Base-by-base conservation (phyloP, 2,329 filamentous ascomycete genomes). In the Hysterium pulicare region DNA sequence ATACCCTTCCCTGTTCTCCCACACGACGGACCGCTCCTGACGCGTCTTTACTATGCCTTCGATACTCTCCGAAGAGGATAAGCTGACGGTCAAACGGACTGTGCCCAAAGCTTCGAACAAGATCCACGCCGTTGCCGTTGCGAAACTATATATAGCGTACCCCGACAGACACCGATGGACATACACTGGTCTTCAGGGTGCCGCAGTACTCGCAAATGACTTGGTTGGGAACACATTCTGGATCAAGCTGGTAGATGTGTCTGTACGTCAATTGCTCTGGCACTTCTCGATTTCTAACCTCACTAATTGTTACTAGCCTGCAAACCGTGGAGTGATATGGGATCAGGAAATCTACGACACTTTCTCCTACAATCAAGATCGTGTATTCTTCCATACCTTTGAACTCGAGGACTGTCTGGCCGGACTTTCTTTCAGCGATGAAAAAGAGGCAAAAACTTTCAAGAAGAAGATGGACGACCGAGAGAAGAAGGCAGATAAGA, bases 341-440 rank as follows among this genome's bases (percentile, higher is more conserved):
- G 90, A 95, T 61, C 91, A 97, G 71, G 93, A 98, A 70, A 89
- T 98, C 58, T 98, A 95, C 71, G 91, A 98, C 56, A 83, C 83
- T 38, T 97, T 95, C 77, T 76, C 78, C 50, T 98, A 97, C 75
- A 95, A 96, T 70, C 91, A 96, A 63, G 93, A 98, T 66, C 84
- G 93, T 48, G 91, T 88, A 46, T 98, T 96, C 71, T 98, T 98
- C 71, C 90, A 97, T 70, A 90, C 88, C 5, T 98, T 98, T 64
- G 93, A 98, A 71, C 79, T 95, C 42, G 90, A 97, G 69, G 83
- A 94, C 50, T 97, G 90, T 59, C 73, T 94, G 47, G 93, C 90
- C 5, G 93, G 84, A 1, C 72, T 98, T 46, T 95, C 89, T 19
- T 98, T 98, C 60, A 83, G 86, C 47, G 93, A 97, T 67, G 93